A percentile compares a stretch with the other conserved stretches of the same genome.
These are phyloP conservation scores for Lentinula sp. DNA, from an alignment of 768 basidiomycete species.

Conservation along the genomic window DNA sequence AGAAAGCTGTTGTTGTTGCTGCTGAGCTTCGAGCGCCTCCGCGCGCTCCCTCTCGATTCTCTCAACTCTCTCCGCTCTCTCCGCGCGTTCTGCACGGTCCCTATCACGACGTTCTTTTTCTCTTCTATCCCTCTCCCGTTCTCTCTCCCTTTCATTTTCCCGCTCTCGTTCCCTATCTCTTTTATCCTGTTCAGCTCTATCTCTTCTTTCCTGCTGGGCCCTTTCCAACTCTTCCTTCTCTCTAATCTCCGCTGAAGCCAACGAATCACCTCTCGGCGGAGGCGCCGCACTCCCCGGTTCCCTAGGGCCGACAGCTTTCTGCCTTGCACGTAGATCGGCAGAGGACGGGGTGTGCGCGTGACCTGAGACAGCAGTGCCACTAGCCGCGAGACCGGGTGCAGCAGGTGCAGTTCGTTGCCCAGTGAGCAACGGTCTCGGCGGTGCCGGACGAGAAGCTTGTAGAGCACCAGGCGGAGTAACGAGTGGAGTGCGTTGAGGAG, in stretches of 20 bases:
- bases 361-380: too few species aligned
- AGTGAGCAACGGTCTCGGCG: slow-evolving; percentile 59
- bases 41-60: neutral
- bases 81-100: slow-evolving; percentile 20
- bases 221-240: slow-evolving; percentile 14
- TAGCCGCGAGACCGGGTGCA: slow-evolving; percentile 20
- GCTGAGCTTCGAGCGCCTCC: neutral
- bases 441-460: slow-evolving; percentile 60
- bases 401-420: slow-evolving; percentile 50
- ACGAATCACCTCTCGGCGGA: slow-evolving; percentile 43
- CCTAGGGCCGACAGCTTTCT: slow-evolving; percentile 50
- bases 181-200: slow-evolving; percentile 11
- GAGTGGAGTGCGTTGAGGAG: slow-evolving; percentile 5
- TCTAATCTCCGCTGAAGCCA: slow-evolving; percentile 19
- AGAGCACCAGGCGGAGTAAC: slow-evolving; percentile 20
- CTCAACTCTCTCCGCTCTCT: slow-evolving; percentile 11
- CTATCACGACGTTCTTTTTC: slow-evolving; percentile 33
- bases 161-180: slow-evolving; percentile 16
- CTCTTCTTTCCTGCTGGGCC: slow-evolving; percentile 21
- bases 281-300: slow-evolving; percentile 24
- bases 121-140: slow-evolving; percentile 20
- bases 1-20: neutral
- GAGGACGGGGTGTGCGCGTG: slow-evolving; percentile 46
- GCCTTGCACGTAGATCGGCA: slow-evolving; percentile 60
- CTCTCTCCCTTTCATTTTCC: slow-evolving; percentile 18